These are phyloP conservation scores for Fusarium torreyae DNA, from an alignment of 2,329 filamentous ascomycete genomes.

Conservation along the genomic window DNA sequence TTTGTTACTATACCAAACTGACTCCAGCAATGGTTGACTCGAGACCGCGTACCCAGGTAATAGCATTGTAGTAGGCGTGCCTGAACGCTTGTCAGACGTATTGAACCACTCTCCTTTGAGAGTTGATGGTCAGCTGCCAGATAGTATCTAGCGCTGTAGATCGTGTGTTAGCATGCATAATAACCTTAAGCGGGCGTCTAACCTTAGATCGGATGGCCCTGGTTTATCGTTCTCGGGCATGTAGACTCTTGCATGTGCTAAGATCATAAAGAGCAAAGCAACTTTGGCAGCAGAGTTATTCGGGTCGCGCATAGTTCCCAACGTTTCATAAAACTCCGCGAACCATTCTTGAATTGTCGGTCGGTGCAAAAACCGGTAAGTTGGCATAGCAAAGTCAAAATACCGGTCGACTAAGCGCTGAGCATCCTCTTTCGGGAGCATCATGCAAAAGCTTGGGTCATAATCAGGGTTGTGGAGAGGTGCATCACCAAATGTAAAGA, in stretches of 20 bases:
- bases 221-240: slow-evolving; percentile 49
- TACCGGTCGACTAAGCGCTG: slow-evolving; percentile 63
- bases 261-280: slow-evolving; percentile 64
- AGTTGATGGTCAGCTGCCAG: slow-evolving; percentile 56
- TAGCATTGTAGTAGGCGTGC: slow-evolving; percentile 60
- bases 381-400: slow-evolving; percentile 71
- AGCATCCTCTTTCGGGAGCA: slow-evolving; percentile 57
- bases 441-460: slow-evolving; percentile 55
- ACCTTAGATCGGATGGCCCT: slow-evolving; percentile 46
- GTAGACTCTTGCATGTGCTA: slow-evolving; percentile 66
- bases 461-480: slow-evolving; percentile 58
- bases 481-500: slow-evolving; percentile 66
- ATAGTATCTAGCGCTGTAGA: slow-evolving; percentile 43
- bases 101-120: slow-evolving; percentile 56
- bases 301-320: slow-evolving; percentile 49
- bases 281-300: slow-evolving; percentile 50
- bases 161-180: neutral
- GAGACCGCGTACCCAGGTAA: slow-evolving; percentile 61
- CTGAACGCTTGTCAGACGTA: slow-evolving; percentile 59
- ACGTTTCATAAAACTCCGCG: slow-evolving; percentile 57
- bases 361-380: slow-evolving; percentile 69
- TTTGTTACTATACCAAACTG: slow-evolving; percentile 61
- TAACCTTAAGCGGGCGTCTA: accelerated
- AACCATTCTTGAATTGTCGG: slow-evolving; percentile 66
- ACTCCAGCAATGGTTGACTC: slow-evolving; percentile 65